Evolutionary conservation across 2,329 filamentous ascomycete genomes (phyloP).

Genomic region (Xylariaceae sp.): DNA sequence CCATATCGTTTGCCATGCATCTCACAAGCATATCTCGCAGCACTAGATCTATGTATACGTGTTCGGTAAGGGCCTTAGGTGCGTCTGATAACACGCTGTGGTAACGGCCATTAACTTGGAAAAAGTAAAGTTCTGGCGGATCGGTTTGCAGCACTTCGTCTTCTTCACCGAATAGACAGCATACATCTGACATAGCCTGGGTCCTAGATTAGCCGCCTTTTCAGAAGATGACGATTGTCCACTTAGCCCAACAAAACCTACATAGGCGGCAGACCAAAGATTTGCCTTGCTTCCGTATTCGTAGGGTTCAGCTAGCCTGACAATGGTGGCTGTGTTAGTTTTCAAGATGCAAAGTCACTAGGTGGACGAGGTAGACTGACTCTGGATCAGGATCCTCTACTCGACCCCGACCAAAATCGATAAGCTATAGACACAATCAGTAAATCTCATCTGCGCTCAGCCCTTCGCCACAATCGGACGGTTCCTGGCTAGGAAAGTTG

Average conservation of each 20-base stretch:
- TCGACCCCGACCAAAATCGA: slow-evolving; percentile 15
- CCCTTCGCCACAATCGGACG: no score
- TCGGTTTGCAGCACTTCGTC: no score
- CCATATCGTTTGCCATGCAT: background rate
- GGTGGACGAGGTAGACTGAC: no score
- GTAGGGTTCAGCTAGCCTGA: background rate
- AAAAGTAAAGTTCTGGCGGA: no score
- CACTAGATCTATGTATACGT: background rate
- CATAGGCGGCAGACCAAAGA: background rate
- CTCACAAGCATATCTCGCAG: slow-evolving; percentile 5
- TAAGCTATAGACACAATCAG: slow-evolving; percentile 9
- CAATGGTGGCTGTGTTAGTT: background rate
- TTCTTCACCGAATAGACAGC: background rate
- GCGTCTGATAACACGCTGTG: no score
- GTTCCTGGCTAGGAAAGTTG: no score
- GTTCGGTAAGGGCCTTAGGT: no score
- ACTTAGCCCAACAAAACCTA: background rate
- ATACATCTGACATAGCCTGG: background rate
- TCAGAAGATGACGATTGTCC: no score
- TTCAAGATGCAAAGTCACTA: no score
- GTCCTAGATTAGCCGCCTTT: background rate
- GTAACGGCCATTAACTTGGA: no score
- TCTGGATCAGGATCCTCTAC: background rate
- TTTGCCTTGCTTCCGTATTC: slow-evolving; percentile 1
- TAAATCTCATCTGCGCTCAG: no score